These are phyloP conservation scores for Umbelopsis sp. DNA, from an alignment of 371 early-diverging fungal genomes.

Conservation along the genomic window DNA sequence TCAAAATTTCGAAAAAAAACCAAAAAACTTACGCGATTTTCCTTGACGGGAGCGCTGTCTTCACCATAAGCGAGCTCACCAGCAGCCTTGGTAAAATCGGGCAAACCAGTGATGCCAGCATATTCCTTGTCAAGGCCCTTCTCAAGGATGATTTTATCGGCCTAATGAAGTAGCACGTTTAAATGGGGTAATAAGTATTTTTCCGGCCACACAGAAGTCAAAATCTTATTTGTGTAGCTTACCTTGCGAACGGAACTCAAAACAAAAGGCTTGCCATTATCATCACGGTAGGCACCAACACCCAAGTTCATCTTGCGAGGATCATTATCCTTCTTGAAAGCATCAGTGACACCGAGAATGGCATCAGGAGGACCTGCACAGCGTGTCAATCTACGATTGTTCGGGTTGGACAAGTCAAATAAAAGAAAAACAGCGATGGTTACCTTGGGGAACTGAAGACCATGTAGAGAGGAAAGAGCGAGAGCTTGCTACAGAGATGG, in stretches of 20 bases:
- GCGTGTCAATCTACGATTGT: not conserved
- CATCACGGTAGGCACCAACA: conserved; percentile 98
- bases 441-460: conserved; percentile 80
- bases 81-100: conserved; percentile 82
- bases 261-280: conserved; percentile 92
- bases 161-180: conserved; percentile 48
- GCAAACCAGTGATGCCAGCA: conserved; percentile 92
- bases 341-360: conserved; percentile 95
- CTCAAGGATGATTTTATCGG: conserved; percentile 76
- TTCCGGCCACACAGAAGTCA: too few relatives aligned
- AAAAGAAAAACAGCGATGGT: conserved; percentile 2
- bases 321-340: conserved; percentile 91
- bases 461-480: conserved; percentile 70
- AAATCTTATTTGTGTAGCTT: not conserved
- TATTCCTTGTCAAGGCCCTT: conserved; percentile 92
- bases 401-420: not conserved
- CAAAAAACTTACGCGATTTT: conserved; percentile 49
- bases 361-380: conserved; percentile 90
- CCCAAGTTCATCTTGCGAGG: conserved; percentile 97
- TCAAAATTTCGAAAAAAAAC: too few relatives aligned
- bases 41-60: conserved; percentile 70
- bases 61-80: conserved; percentile 89
- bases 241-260: conserved; percentile 87
- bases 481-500: conserved; percentile 48
- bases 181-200: too few relatives aligned